Conservation (phyloP, 768 basidiomycete genomes). For the Nidula microcarpa region DNA sequence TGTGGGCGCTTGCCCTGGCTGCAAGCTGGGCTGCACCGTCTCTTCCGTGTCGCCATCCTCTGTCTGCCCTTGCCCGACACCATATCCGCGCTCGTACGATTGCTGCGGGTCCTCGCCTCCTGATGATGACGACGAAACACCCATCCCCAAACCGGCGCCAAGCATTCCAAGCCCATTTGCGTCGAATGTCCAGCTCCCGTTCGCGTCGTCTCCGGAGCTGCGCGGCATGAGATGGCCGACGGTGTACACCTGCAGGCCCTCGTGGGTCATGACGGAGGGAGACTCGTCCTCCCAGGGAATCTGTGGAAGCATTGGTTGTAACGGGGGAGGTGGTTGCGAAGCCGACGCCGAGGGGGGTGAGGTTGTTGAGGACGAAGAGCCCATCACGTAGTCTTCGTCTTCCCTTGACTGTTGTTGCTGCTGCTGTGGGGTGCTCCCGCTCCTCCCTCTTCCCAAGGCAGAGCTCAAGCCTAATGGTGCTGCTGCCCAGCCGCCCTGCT, state of each 20-base stretch:
- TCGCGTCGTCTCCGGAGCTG: conserved; percentile 41
- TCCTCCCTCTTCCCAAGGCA: too few species aligned
- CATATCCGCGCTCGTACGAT: too few species aligned
- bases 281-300: conserved; percentile 7
- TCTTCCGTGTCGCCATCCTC: too few species aligned
- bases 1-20: too few species aligned
- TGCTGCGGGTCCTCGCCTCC: too few species aligned
- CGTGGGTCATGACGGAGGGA: conserved; percentile 34
- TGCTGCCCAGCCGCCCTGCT: conserved; percentile 12
- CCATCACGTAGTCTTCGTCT: not conserved
- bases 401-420: not conserved
- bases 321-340: conserved; percentile 2
- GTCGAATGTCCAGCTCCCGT: conserved; percentile 64
- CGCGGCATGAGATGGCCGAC: conserved; percentile 73
- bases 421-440: not conserved
- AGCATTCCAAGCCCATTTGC: conserved; percentile 20
- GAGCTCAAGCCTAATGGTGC: not conserved
- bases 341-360: conserved; percentile 1
- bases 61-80: too few species aligned
- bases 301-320: not conserved
- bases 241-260: conserved; percentile 78
- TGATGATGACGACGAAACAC: too few species aligned
- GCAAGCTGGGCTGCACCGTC: too few species aligned
- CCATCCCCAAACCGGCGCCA: too few species aligned
- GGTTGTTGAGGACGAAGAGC: not conserved